phyloP scores from a whole-genome alignment of 371 early-diverging fungal species.

The Smittium mucronatum region DNA sequence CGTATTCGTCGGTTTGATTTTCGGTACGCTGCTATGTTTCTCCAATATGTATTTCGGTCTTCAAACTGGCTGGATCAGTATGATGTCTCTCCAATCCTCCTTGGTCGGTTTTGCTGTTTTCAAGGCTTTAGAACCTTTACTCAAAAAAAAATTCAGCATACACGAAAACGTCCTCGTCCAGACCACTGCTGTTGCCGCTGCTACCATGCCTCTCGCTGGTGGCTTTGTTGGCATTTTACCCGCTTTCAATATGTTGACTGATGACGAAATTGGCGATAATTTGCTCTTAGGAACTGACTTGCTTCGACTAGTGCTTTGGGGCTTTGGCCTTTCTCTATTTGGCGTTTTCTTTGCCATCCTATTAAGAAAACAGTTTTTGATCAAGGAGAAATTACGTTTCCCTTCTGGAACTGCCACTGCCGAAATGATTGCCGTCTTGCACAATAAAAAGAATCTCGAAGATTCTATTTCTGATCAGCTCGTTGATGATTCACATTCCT shows the following conservation, averaged over 20 bases:
- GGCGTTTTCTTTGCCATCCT: constrained; percentile 85
- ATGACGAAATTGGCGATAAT: constrained; percentile 35
- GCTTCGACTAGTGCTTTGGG: constrained; percentile 54
- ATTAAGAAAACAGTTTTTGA: constrained; percentile 59
- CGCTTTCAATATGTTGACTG: constrained; percentile 51
- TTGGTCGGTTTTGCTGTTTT: constrained; percentile 63
- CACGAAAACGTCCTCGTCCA: constrained; percentile 71
- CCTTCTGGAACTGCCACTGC: constrained; percentile 82
- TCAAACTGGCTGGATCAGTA: constrained; percentile 75
- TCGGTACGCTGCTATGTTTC: constrained; percentile 62
- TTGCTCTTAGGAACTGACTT: constrained; percentile 33
- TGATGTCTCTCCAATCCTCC: constrained; percentile 78
- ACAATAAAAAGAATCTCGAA: constrained; percentile 28
- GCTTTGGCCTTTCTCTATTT: constrained; percentile 69
- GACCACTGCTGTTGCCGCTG: constrained; percentile 70
- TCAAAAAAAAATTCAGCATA: constrained; percentile 46
- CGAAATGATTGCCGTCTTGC: constrained; percentile 67
- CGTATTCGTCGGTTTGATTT: constrained; percentile 44
- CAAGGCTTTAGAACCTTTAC: constrained; percentile 40
- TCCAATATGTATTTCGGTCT: constrained; percentile 78
- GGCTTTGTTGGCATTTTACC: constrained; percentile 70
- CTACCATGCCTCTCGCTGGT: constrained; percentile 70
- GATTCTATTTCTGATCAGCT: not conserved
- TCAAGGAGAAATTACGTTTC: constrained; percentile 66
- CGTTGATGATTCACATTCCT: not conserved